Conservation (phyloP, 495 filamentous ascomycete genomes). For the Corynascus novoguineensis region DNA sequence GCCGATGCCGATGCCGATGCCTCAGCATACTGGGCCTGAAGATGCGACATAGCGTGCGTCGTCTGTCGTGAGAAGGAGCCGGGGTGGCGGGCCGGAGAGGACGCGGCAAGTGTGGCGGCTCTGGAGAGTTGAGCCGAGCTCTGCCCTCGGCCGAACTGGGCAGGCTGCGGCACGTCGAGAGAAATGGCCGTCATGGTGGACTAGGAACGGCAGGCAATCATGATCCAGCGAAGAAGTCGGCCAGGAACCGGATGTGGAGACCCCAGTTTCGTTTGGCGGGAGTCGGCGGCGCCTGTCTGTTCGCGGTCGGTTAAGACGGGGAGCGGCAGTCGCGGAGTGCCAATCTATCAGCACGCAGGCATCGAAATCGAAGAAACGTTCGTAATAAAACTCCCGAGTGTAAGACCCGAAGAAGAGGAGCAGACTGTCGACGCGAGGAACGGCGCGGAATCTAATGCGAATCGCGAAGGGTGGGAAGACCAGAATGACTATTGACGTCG, state of each 20-base stretch:
- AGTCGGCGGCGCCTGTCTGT: not conserved
- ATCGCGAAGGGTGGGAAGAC: not conserved
- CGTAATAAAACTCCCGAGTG: not conserved
- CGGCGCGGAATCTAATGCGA: not conserved
- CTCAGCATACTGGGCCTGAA: constrained; percentile 22
- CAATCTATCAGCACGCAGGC: not conserved
- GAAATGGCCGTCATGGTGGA: constrained; percentile 31
- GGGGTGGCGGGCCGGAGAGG: constrained; percentile 16
- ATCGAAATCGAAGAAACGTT: not conserved
- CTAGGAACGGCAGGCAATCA: constrained; percentile 18
- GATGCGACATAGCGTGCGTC: constrained; percentile 21
- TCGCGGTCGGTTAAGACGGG: not conserved
- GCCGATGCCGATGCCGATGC: constrained; percentile 13
- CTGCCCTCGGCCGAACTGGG: constrained; percentile 19
- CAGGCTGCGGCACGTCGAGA: constrained; percentile 15
- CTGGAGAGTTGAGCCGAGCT: constrained; percentile 13
- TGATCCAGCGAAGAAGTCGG: constrained; percentile 7
- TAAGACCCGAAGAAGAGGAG: not conserved
- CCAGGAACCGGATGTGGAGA: not conserved
- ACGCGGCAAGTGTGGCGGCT: constrained; percentile 11
- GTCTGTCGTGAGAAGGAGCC: constrained; percentile 18
- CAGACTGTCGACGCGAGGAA: not conserved
- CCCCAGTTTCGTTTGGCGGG: not conserved
- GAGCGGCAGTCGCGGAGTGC: not conserved
- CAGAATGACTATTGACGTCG: not conserved